Evolutionary conservation across 768 basidiomycete genomes (phyloP), one percentile per base, ranked within the genome.

Genomic region (Lyophyllum shimeji): DNA sequence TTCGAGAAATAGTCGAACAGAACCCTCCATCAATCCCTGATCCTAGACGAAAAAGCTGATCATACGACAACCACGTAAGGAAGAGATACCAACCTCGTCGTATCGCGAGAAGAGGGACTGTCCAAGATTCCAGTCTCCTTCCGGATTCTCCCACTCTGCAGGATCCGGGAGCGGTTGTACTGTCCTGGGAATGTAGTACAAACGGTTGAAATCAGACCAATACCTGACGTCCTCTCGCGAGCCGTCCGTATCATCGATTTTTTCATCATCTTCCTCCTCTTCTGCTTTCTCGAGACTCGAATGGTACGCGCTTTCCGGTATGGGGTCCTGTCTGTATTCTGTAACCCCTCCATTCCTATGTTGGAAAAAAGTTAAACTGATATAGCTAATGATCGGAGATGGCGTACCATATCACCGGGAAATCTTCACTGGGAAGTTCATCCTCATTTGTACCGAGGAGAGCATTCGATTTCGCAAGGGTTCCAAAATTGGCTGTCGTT

Each of bases 191-290:
- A 82, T 74, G 63, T 85, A 87, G 66, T 80, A 82, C 21, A 86
- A 76, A 44, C 82, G 81, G 61, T 73, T 84, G 65, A 82, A 87
- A 69, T 89, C 86, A 13, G 87, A 86, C 86, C 86, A 89, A 65
- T 78, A 87, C 50, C 79, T 76, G 53, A 86, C 65, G 27, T 75
- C 65, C 40, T 63, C 63, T 46, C 61, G 61, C 18, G 52, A 46
- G 47, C 40, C 27, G 24, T 51, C 39, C 27, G 25, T 18, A 48
- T 65, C 57, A 24, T 55, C 42, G 20, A 49, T 25, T 13, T 45
- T 46, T 31, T 54, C 49, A 40, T 40, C 9, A 18, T 40, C 43
- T 49, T 46, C 39, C 17, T 7, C 21, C 58, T 58, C 56, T 49
- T 61, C 56, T 45, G 61, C 42, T 53, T 71, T 65, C 34, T 75